A percentile compares a stretch with the other conserved stretches of the same genome.
Evolutionary conservation across 805 yeast species (phyloP).

Genomic region (Kluyveromyces wickerhamii): DNA sequence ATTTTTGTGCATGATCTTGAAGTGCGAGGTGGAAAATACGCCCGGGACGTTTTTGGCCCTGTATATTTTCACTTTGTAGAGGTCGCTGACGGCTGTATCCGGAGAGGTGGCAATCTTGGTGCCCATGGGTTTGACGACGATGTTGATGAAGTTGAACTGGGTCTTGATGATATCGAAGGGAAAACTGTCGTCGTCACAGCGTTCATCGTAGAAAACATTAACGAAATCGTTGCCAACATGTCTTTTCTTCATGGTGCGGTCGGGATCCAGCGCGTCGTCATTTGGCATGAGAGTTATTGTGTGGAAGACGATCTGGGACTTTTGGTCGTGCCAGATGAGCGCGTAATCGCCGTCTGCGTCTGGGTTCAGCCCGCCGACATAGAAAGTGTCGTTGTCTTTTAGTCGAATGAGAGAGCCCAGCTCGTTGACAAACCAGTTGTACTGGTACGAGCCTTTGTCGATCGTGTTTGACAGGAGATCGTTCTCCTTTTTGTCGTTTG

Average conservation of each 20-base stretch:
- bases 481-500: slow-evolving; percentile 51
- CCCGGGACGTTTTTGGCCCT: slow-evolving; percentile 69
- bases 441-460: slow-evolving; percentile 50
- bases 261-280: slow-evolving; percentile 31
- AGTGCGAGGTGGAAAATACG: slow-evolving; percentile 65
- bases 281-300: slow-evolving; percentile 78
- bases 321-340: slow-evolving; percentile 62
- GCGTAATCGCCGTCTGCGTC: slow-evolving; percentile 69
- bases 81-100: slow-evolving; percentile 15
- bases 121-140: slow-evolving; percentile 64
- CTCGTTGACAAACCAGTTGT: slow-evolving; percentile 47
- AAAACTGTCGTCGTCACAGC: slow-evolving; percentile 48
- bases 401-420: slow-evolving; percentile 58
- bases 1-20: slow-evolving; percentile 56
- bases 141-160: slow-evolving; percentile 76
- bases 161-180: slow-evolving; percentile 63
- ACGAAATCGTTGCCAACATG: slow-evolving; percentile 86
- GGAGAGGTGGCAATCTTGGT: slow-evolving; percentile 4
- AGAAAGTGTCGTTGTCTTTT: slow-evolving; percentile 43
- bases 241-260: slow-evolving; percentile 54
- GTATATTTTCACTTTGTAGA: slow-evolving; percentile 55
- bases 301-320: slow-evolving; percentile 67
- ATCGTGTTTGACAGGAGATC: slow-evolving; percentile 55
- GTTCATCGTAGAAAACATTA: slow-evolving; percentile 73
- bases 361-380: slow-evolving; percentile 75